Base-by-base conservation (phyloP, 2,329 filamentous ascomycete genomes). In the Diplodia mutila region DNA sequence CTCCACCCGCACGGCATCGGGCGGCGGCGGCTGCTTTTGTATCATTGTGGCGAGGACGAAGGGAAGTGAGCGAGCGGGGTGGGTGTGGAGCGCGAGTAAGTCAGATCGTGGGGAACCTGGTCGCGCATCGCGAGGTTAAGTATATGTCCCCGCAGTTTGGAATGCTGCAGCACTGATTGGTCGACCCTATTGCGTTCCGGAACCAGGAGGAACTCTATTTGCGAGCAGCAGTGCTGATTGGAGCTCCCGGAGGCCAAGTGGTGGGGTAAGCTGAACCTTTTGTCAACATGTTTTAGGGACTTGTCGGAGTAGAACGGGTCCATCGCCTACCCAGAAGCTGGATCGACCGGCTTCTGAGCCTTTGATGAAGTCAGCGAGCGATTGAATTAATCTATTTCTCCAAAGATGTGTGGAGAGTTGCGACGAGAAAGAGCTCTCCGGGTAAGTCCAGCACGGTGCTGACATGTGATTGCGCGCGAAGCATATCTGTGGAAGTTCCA, bases 51-150 rank as follows among this genome's bases (percentile, higher is more conserved):
- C n/a, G 42, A 21, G 59, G 27, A n/a, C n/a, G 53, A 21, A 37
- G 29, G 29, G 6, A 16, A 34, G 23, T 25, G 4, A n/a, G 14
- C 21, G 21, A 8, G 25, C 14, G 18, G 39, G 29, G 59, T 29
- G 27, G 59, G 29, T 25, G 59, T 42, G 29, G 27, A 21, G 23
- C 39, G 29, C n/a, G 59, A 51, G 18, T 14, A 51, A 37, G 59
- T 63, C 46, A 25, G 46, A 63, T 51, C 42, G 59, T 63, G 59
- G 59, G 59, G 59, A 63, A 63, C 59, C 59, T 51, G 29, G 59
- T 37, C 59, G 59, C 59, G 46, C 29, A 51, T 52, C 46, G 34
- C 23, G 29, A 11, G 14, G 34, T 46, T 46, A 46, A 46, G 42
- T 63, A 46, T n/a, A 25, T 49, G 29, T 32, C 29, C 57, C 57